phyloP scores from a whole-genome alignment of 2,329 filamentous ascomycete species.

The Calonectria hongkongensis region DNA sequence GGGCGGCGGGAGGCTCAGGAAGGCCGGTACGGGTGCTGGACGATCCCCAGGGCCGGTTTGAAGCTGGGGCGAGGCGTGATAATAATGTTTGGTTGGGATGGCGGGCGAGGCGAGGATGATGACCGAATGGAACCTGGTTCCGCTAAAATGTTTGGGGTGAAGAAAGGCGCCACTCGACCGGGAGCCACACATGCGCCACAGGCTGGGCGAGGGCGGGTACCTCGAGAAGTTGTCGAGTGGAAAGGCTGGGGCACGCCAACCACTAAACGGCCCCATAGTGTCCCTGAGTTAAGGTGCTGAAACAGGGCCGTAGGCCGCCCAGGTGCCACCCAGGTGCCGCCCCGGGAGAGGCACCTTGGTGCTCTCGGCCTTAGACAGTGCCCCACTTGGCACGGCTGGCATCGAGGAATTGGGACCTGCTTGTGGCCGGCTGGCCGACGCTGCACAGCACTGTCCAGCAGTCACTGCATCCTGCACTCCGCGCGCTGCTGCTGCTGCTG shows the following conservation, averaged over 20 bases:
- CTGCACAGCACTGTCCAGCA: constrained; percentile 15
- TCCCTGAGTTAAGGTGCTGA: constrained; percentile 27
- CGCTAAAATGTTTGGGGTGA: constrained; percentile 35
- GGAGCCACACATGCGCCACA: constrained; percentile 36
- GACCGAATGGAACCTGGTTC: constrained; percentile 12
- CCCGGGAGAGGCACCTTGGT: constrained; percentile 11
- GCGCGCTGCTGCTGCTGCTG: constrained; percentile 7
- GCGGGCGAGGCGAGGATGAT: constrained; percentile 34
- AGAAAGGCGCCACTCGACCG: constrained; percentile 19
- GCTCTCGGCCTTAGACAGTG: constrained; percentile 14
- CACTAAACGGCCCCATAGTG: constrained; percentile 22
- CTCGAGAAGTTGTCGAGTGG: constrained; percentile 1
- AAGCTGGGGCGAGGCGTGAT: constrained; percentile 4
- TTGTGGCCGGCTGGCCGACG: background rate
- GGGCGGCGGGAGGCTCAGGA: background rate
- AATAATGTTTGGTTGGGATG: constrained; percentile 39
- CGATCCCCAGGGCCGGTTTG: constrained; percentile 5
- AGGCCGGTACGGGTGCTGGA: background rate
- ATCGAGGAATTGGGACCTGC: constrained; percentile 6
- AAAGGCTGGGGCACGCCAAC: background rate
- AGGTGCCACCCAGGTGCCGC: constrained; percentile 5
- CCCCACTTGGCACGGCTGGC: constrained; percentile 19
- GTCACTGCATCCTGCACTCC: constrained; percentile 1
- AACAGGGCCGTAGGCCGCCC: constrained; percentile 19
- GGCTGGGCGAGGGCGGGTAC: constrained; percentile 11